phyloP scores from a whole-genome alignment of 768 basidiomycete genomes.

The Tulasnella sp. region DNA sequence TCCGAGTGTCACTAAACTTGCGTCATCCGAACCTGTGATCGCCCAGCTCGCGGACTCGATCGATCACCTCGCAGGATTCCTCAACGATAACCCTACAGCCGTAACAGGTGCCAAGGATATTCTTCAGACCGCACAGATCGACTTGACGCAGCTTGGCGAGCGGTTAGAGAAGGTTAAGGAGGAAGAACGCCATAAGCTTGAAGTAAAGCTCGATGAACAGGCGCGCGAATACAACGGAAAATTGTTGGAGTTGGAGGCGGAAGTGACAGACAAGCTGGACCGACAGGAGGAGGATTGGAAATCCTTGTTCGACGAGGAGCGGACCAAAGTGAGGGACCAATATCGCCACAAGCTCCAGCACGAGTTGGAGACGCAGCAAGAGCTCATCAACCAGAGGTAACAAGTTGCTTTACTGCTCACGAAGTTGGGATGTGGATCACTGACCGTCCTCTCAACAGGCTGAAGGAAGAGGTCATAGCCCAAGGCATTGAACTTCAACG shows the following conservation, averaged over 20 bases:
- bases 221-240: constrained; percentile 67
- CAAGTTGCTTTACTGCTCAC: constrained; percentile 5
- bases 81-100: constrained; percentile 60
- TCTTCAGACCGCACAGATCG: constrained; percentile 66
- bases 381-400: constrained; percentile 91
- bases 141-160: constrained; percentile 64
- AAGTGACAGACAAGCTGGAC: constrained; percentile 74
- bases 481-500: constrained; percentile 97
- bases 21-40: constrained; percentile 80
- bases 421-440: background rate
- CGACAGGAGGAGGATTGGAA: constrained; percentile 78
- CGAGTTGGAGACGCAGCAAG: constrained; percentile 79
- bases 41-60: constrained; percentile 86
- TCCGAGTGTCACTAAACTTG: constrained; percentile 61
- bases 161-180: constrained; percentile 71
- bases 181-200: constrained; percentile 60
- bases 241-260: constrained; percentile 73
- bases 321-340: constrained; percentile 51
- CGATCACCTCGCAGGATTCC: constrained; percentile 77
- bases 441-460: constrained; percentile 32
- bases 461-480: constrained; percentile 88
- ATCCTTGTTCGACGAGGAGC: constrained; percentile 70
- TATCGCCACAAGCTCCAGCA: constrained; percentile 80
- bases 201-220: constrained; percentile 65
- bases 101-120: constrained; percentile 52